Conservation (phyloP, 1,284 basidiomycete species). For the Inonotus obliquus region DNA sequence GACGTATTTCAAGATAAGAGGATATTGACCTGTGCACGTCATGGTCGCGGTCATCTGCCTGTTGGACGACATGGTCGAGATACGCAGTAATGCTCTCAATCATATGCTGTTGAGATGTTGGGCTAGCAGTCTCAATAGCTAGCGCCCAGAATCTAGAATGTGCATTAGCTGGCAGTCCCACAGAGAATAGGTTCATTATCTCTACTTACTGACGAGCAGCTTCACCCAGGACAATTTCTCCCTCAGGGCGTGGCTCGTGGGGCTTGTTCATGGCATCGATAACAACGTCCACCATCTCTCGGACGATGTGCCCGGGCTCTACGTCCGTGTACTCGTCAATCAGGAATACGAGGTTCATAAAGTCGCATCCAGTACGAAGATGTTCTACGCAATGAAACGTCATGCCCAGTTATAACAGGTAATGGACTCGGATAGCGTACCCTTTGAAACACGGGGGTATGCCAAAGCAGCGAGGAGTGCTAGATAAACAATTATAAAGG, state of each 20-base stretch:
- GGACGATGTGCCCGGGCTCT: constrained; percentile 22
- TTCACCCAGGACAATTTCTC: constrained; percentile 31
- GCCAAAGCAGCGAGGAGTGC: constrained; percentile 20
- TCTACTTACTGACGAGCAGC: constrained; percentile 27
- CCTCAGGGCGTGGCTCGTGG: constrained; percentile 27
- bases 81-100: constrained; percentile 50
- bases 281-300: constrained; percentile 28
- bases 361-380: constrained; percentile 32
- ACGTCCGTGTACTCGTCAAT: constrained; percentile 40
- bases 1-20: constrained; percentile 50
- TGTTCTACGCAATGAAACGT: constrained; percentile 16
- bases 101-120: constrained; percentile 50
- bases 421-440: not conserved
- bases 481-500: not conserved
- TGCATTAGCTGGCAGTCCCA: not conserved
- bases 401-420: not conserved
- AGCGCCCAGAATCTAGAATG: constrained; percentile 47
- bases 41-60: constrained; percentile 45
- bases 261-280: constrained; percentile 35
- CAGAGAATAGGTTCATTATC: not conserved
- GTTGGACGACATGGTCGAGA: constrained; percentile 48
- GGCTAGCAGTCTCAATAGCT: constrained; percentile 43
- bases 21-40: constrained; percentile 47
- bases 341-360: constrained; percentile 39
- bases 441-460: constrained; percentile 21